Base-by-base conservation (phyloP, 768 basidiomycete genomes). In the Pleurotus eryngii region DNA sequence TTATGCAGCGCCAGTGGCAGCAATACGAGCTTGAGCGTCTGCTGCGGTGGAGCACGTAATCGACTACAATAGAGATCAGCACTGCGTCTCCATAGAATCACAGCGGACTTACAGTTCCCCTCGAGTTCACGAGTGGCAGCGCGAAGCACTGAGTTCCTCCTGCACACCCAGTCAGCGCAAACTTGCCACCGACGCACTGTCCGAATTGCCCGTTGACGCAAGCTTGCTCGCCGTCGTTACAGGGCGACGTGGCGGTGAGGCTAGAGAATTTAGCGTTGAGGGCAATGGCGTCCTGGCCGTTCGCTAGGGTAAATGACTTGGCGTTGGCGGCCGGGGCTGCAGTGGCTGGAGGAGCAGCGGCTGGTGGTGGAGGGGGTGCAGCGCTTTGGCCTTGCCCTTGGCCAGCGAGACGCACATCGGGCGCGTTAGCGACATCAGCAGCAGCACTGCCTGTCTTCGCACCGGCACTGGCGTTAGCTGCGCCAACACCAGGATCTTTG, bases 131-230 rank as follows among this genome's bases (percentile, higher is more conserved):
- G 11, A 56, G 24, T 5, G 55, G 55, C 17, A 56, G 17, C 17
- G 75, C 79, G 24, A 67, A 65, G 64, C 78, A 80, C 1, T 59
- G 56, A 7, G 65, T 59, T 1, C 69, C 67, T 8, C 56, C 60
- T 7, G 68, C 55, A 63, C 78, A 80, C 4, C 58, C 35, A 0
- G 72, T 69, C 8, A 67, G 27, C 1, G 58, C 59, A 61, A 74
- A 80, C 46, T 67, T 66, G 43, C 70, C 72, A 35, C 59, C 62
- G 27, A 67, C 60, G 61, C 78, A 80, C 48, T 79, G 76, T 9
- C 74, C 75, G 51, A 78, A 76, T 1, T 61, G 55, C n/a, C 67
- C 64, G 12, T 61, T 35, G 20, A 79, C 64, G 57, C 77, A 79
- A 4, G 72, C 78, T 30, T 71, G 60, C 9, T 71, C 61, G 35